Base-by-base conservation (phyloP, 1,139 yeast species). In the Geotrichum klebahnii region DNA sequence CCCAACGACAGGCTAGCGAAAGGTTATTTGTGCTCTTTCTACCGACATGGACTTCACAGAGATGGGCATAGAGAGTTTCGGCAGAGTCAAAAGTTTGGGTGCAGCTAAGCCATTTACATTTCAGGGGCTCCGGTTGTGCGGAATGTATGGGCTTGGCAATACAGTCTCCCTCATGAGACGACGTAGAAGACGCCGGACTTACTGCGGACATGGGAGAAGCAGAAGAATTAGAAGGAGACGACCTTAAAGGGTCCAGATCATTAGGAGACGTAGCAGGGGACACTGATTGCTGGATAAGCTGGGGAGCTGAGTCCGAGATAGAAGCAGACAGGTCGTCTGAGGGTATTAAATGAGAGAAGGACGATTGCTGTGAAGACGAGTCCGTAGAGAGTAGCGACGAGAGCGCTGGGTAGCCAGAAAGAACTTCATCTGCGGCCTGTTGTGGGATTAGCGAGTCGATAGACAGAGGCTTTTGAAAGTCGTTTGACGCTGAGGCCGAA, bases 1-100 rank as follows among this genome's bases (percentile, higher is more conserved):
- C 92, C 97, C 97, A 92, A 59, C 78, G 78, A 68, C 98, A 92
- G 46, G 80, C 77, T 61, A 90, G 76, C 47, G 82, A 78, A 62
- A 89, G 72, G 67, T 89, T 89, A 65, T 83, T 82, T 54, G 86
- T 84, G 20, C 88, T 81, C 67, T 89, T 88, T 60, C 97, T 76
- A 43, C 97, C 97, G 42, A 90, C 95, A 65, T 90, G 98, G 56
- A 76, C 82, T 64, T 87, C 89, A 67, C 97, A 90, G 55, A 90
- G 73, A 69, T 92, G 98, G 57, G 80, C 81, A 68, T 90, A 90
- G 50, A 90, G 75, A 19, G 74, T 62, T 60, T 86, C 94, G 0
- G 96, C 86, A 45, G 80, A 75, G 20, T 74, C 77, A 60, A 83
- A 87, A 17, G 75, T 63, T 41, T 69, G 65, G 10, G 60, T 57